Percentiles rank a stretch among this genome's conserved stretches.
Evolutionary conservation across 371 early-diverging fungal genomes (phyloP).

Genomic region (Rhizopus stolonifer): DNA sequence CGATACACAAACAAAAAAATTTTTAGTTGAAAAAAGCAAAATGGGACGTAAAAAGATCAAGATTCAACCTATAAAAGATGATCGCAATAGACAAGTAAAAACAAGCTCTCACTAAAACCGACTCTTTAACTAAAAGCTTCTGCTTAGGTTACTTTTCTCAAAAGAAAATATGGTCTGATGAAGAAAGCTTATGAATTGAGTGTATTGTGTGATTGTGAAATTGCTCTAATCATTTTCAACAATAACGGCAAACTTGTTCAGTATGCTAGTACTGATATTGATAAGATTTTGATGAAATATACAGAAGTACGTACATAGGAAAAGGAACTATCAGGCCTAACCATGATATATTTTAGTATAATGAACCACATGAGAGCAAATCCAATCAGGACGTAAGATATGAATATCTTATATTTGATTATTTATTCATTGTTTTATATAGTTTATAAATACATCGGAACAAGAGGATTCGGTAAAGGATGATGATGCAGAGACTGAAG

Average conservation of each 20-base stretch:
- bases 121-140: neutral
- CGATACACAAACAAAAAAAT: conserved; percentile 4
- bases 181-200: conserved; percentile 99
- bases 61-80: conserved; percentile 92
- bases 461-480: conserved; percentile 25
- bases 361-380: conserved; percentile 49
- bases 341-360: conserved; percentile 30
- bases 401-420: neutral
- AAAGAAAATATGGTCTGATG: conserved; percentile 79
- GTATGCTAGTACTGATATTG: conserved; percentile 90
- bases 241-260: conserved; percentile 90
- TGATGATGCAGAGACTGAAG: conserved; percentile 19
- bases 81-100: conserved; percentile 88
- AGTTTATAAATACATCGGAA: conserved; percentile 19
- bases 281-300: conserved; percentile 88
- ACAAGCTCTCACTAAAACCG: neutral
- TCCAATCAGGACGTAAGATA: conserved; percentile 41
- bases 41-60: conserved; percentile 98
- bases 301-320: conserved; percentile 61
- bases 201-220: conserved; percentile 96
- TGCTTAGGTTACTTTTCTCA: conserved; percentile 19
- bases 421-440: neutral
- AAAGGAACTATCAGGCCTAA: neutral
- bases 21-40: neutral
- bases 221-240: conserved; percentile 92